Conservation (phyloP, 768 basidiomycete genomes). For the Neoboletus brunneissimus region DNA sequence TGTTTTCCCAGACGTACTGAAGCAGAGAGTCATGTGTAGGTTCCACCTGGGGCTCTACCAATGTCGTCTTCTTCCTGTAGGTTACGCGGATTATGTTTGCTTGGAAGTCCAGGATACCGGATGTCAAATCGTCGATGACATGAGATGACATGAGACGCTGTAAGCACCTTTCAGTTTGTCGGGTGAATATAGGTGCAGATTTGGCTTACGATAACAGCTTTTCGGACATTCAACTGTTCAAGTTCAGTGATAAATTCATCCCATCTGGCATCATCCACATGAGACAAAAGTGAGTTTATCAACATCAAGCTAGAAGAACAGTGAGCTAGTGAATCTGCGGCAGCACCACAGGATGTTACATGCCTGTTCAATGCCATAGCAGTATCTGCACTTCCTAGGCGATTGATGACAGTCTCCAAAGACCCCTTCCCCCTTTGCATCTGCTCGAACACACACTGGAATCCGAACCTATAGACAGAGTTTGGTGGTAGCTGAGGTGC, state of each 20-base stretch:
- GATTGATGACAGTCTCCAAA: slow-evolving; percentile 77
- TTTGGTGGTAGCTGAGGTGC: slow-evolving; percentile 55
- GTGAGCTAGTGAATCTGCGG: slow-evolving; percentile 6
- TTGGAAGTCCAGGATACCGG: slow-evolving; percentile 85
- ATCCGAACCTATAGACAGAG: slow-evolving; percentile 84
- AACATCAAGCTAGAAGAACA: slow-evolving; percentile 70
- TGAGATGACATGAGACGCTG: slow-evolving; percentile 83
- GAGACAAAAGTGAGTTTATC: slow-evolving; percentile 79
- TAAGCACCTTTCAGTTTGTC: slow-evolving; percentile 10
- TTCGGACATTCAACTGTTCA: slow-evolving; percentile 73
- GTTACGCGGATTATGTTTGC: slow-evolving; percentile 77
- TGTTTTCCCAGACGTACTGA: slow-evolving; percentile 65
- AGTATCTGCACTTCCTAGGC: slow-evolving; percentile 78
- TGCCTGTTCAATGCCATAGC: slow-evolving; percentile 84
- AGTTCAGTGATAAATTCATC: slow-evolving; percentile 74
- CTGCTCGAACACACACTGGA: slow-evolving; percentile 75
- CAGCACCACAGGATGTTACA: slow-evolving; percentile 5
- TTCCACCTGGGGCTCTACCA: slow-evolving; percentile 67
- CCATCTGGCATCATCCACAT: slow-evolving; percentile 77
- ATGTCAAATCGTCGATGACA: slow-evolving; percentile 76
- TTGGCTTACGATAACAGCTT: slow-evolving; percentile 71
- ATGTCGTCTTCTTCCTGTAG: slow-evolving; percentile 76
- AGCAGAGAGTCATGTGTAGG: slow-evolving; percentile 55
- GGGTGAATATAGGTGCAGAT: background rate
- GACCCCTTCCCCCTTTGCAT: slow-evolving; percentile 71